Base-by-base conservation (phyloP, 768 basidiomycete species). In the Astraeus odoratus region DNA sequence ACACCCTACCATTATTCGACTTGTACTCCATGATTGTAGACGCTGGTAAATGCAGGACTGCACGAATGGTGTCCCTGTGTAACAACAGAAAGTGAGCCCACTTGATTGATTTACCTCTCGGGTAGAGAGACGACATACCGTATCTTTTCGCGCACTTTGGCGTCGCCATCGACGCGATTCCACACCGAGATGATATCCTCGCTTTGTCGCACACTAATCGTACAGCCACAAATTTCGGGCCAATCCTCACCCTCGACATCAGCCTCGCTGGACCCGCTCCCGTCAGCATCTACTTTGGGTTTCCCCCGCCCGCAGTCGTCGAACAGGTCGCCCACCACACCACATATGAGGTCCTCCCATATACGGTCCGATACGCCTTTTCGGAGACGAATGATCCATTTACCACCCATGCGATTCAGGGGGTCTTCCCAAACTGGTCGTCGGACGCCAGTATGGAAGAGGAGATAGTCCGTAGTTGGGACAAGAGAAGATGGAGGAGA, bases 341-440 rank as follows among this genome's bases (percentile, higher is more conserved):
- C 88, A 52, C 93, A 71, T 25, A 95, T 77, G 36, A 91, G 75
- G 55, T 88, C 84, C 67, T 95, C 91, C 91, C 91, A 95, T 41
- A 94, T 67, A 23, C 89, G 81, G 66, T 95, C 92, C 4, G 88
- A 81, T 27, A 94, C 75, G 35, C 91, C 91, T 60, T 98, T 96
- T 54, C 82, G 79, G 39, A 98, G 75, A 43, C 95, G 86, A 47
- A 98, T 76, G 41, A 95, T 95, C 87, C 93, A 98, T 65, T 94
- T 95, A 3, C 93, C 94, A 22, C 94, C 94, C 13, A 79, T 62
- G 39, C 81, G 63, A 62, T 96, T 96, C 45, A 91, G 70, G 12
- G 91, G 86, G 64, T 96, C 93, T 62, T 98, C 95, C 95, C 95
- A 98, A 3, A 95, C 86, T 1, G 95, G 94, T 34, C 90, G 76